These are phyloP conservation scores for Aspergillus conjunctus DNA, from an alignment of 495 filamentous ascomycete species.

Conservation along the genomic window DNA sequence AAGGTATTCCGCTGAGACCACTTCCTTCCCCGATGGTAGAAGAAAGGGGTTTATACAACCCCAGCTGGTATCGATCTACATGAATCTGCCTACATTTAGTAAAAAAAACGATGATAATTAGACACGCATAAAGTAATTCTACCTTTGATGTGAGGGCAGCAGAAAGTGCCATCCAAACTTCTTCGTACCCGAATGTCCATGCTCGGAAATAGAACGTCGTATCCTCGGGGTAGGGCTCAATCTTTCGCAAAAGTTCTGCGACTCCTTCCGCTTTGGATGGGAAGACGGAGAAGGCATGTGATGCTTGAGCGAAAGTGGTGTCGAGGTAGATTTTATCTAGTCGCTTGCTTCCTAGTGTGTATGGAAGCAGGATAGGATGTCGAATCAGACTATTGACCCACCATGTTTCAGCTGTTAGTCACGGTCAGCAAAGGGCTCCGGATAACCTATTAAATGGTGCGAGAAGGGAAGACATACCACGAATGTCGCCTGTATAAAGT, in stretches of 20 bases:
- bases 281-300: slow-evolving; percentile 52
- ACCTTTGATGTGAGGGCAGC: slow-evolving; percentile 67
- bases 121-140: slow-evolving; percentile 1
- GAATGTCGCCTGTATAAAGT: slow-evolving; percentile 91
- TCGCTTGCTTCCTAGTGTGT: slow-evolving; percentile 62
- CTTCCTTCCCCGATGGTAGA: slow-evolving; percentile 32
- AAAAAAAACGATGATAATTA: slow-evolving; percentile 16
- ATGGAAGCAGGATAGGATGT: slow-evolving; percentile 76
- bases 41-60: slow-evolving; percentile 69
- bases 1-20: slow-evolving; percentile 59
- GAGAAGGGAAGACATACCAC: slow-evolving; percentile 52
- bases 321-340: slow-evolving; percentile 86
- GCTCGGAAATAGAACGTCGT: slow-evolving; percentile 84
- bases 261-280: slow-evolving; percentile 70
- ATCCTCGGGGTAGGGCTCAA: slow-evolving; percentile 67
- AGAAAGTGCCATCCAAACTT: slow-evolving; percentile 85
- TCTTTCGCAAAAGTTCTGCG: slow-evolving; percentile 68
- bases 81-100: slow-evolving; percentile 62
- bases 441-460: neutral
- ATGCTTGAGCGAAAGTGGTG: slow-evolving; percentile 68
- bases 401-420: slow-evolving; percentile 60
- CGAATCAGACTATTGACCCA: slow-evolving; percentile 66
- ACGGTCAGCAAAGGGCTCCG: neutral
- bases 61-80: slow-evolving; percentile 76
- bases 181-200: slow-evolving; percentile 94